Base-by-base conservation (phyloP, 441 rosid genomes). In the Euphorbia neoarborescens region DNA sequence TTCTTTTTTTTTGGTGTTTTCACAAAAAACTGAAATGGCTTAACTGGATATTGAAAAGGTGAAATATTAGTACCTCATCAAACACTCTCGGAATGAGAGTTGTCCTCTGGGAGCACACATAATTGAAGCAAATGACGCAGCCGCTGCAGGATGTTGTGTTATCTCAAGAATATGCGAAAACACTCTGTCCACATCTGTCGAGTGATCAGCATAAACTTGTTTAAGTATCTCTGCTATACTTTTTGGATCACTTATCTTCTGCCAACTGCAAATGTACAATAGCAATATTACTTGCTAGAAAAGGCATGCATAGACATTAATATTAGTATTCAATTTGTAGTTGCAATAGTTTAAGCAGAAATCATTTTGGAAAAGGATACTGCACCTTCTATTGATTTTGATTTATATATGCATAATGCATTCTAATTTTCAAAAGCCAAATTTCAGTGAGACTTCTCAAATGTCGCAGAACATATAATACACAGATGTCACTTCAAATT, bases 111-210 rank as follows among this genome's bases (percentile, higher is more conserved):
- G 97, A 81, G 98, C 96, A 80, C 81, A 87, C 97, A 93, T 88
- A 64, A 93, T 90, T 12, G 94, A 93, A 72, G 96, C 94, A 72
- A 93, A 84, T 17, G 98, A 84, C 1, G 98, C 93, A n/a, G 97
- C 96, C 65, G 98, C 96, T 35, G 94, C 97, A 25, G 98, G 98
- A 77, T 93, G 97, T 68, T 85, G 84, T 12, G 97, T 86, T 65
- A 85, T 77, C 84, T 89, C 87, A 34, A 88, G 87, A 51, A 94
- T 88, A 72, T 74, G 89, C 70, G 90, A 77, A 74, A 90, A 88
- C 24, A 94, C 94, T 68, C 83, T 80, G 81, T 94, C 98, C 11
- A 87, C 89, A 66, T 91, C 76, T 17, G 87, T 87, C 13, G 97
- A 83, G 75, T 94, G 97, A 81, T 91, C 98, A 38, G 80, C 88